Evolutionary conservation across 257 asterid genomes (phyloP).

Genomic region (Capsicum rhomboideum): DNA sequence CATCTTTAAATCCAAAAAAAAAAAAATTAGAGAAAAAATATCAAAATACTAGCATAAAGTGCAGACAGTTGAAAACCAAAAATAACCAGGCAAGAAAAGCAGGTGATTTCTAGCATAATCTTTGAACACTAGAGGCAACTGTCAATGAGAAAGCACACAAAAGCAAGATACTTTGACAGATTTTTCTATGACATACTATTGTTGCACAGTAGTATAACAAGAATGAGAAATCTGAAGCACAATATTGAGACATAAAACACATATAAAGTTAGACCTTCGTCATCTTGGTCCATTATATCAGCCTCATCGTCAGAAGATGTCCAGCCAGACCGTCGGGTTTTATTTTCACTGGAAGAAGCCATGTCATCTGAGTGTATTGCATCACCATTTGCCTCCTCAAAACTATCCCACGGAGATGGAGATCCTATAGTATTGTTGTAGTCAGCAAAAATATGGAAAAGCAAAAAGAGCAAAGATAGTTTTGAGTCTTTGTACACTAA

Average conservation of each 20-base stretch:
- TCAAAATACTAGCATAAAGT: neutral
- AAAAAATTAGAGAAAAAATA: neutral
- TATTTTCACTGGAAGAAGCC: constrained; percentile 67
- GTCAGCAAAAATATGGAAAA: neutral
- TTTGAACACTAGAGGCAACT: neutral
- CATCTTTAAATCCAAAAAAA: neutral
- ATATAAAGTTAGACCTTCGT: constrained; percentile 34
- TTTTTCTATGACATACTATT: neutral
- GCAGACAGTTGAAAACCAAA: neutral
- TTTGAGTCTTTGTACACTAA: neutral
- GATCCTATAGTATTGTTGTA: constrained; percentile 35
- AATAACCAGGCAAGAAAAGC: neutral
- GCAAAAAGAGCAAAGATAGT: constrained; percentile 5
- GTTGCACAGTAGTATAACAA: neutral
- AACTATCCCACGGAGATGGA: constrained; percentile 49
- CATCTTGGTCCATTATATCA: constrained; percentile 61
- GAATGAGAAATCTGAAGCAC: neutral
- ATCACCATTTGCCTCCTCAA: constrained; percentile 39
- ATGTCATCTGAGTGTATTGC: constrained; percentile 61
- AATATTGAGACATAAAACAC: neutral
- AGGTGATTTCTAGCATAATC: neutral
- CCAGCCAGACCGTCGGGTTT: constrained; percentile 61
- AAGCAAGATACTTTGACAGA: neutral
- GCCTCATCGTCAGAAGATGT: constrained; percentile 74
- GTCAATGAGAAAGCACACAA: neutral